These are phyloP conservation scores for Aspergillus taichungensis DNA, from an alignment of 495 filamentous ascomycete genomes.

Conservation along the genomic window DNA sequence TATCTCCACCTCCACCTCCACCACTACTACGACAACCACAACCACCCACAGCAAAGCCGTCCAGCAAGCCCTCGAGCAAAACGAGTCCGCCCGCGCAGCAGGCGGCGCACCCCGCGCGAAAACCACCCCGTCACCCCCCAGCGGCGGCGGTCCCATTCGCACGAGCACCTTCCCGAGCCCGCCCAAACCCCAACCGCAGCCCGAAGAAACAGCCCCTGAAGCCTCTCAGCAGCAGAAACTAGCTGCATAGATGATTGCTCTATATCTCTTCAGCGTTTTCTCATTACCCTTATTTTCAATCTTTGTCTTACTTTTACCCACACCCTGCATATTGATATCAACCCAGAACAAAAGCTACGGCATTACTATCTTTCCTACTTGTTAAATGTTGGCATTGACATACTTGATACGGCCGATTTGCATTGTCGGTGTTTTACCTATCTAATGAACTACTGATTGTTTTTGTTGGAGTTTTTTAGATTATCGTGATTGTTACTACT, in stretches of 20 bases:
- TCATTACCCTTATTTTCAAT: not conserved
- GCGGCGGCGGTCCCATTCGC: conserved; percentile 31
- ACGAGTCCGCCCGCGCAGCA: conserved; percentile 37
- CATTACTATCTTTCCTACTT: not conserved
- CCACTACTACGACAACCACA: conserved; percentile 16
- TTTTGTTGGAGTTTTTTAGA: conserved; percentile 3
- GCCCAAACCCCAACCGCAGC: conserved; percentile 11
- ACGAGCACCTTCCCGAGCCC: conserved; percentile 28
- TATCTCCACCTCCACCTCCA: too few species aligned
- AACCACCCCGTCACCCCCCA: conserved; percentile 12
- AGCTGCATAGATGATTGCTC: conserved; percentile 9
- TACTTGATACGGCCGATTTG: conserved; percentile 6
- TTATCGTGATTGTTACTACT: conserved; percentile 11
- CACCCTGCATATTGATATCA: too few species aligned
- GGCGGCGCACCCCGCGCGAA: conserved; percentile 27
- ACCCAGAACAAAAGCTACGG: too few species aligned
- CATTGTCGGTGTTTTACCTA: too few species aligned
- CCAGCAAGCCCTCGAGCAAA: conserved; percentile 45
- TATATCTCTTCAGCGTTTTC: not conserved
- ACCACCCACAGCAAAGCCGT: conserved; percentile 33
- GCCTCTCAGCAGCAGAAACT: conserved; percentile 19
- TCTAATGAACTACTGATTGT: conserved; percentile 1
- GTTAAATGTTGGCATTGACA: conserved; percentile 4
- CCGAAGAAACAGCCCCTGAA: conserved; percentile 13
- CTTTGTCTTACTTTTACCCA: not conserved